Conservation (phyloP, 345 rosid species). For the Brassica incana region DNA sequence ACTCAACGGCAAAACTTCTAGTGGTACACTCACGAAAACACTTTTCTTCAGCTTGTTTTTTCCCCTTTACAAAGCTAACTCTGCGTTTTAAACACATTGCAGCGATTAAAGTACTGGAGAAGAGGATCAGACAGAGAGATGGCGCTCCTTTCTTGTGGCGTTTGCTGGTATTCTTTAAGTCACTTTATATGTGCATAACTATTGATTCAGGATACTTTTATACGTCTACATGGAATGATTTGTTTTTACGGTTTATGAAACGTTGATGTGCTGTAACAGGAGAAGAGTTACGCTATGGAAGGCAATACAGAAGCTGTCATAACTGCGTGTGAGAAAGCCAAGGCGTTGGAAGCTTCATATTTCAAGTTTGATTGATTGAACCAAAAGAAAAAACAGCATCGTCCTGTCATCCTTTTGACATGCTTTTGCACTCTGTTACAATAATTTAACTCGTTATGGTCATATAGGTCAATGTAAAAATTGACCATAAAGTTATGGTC, state of each 20-base stretch:
- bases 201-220: background rate
- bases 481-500: slow-evolving; percentile 12
- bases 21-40: background rate
- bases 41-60: background rate
- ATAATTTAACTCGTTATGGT: slow-evolving; percentile 9
- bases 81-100: slow-evolving; percentile 8
- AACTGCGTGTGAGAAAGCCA: slow-evolving; percentile 50
- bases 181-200: background rate
- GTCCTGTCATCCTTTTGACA: background rate
- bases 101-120: slow-evolving; percentile 58
- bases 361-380: slow-evolving; percentile 32
- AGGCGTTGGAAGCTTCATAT: slow-evolving; percentile 55
- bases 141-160: slow-evolving; percentile 80
- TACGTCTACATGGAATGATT: background rate
- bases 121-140: slow-evolving; percentile 55
- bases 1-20: background rate
- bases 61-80: background rate
- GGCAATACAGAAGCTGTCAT: slow-evolving; percentile 48
- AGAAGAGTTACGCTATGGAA: slow-evolving; percentile 51
- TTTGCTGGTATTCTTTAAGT: slow-evolving; percentile 49
- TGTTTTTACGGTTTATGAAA: background rate
- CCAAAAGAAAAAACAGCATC: background rate
- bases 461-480: slow-evolving; percentile 10
- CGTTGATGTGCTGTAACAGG: slow-evolving; percentile 42
- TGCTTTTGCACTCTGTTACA: slow-evolving; percentile 1